Conservation (phyloP, 495 filamentous ascomycete species). For the Penicillium herquei region DNA sequence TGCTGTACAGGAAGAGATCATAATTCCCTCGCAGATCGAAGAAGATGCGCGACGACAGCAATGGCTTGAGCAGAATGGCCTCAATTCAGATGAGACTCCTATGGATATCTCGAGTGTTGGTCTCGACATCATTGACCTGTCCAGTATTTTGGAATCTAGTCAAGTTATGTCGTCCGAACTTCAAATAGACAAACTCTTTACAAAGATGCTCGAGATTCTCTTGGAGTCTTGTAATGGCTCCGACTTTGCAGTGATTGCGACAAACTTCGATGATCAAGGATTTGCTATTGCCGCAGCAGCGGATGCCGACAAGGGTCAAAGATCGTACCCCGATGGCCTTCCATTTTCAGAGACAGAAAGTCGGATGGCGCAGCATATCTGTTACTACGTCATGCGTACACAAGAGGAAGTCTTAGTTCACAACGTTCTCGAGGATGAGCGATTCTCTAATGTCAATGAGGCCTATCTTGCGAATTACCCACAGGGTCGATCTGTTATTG, state of each 20-base stretch:
- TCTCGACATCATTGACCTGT: constrained; percentile 78
- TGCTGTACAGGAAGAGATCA: constrained; percentile 50
- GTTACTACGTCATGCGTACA: constrained; percentile 80
- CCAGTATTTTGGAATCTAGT: constrained; percentile 81
- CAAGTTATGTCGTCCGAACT: constrained; percentile 90
- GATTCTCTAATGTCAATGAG: constrained; percentile 79
- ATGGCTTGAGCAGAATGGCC: constrained; percentile 70
- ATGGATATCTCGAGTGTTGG: constrained; percentile 47
- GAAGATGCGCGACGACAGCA: constrained; percentile 61
- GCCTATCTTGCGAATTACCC: constrained; percentile 67
- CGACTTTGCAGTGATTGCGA: constrained; percentile 74
- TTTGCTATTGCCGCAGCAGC: constrained; percentile 80
- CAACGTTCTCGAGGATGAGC: constrained; percentile 78
- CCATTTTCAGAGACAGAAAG: constrained; percentile 62
- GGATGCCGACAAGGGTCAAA: constrained; percentile 61
- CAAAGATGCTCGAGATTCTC: constrained; percentile 89
- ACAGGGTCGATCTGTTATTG: constrained; percentile 74
- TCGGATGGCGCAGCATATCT: constrained; percentile 73
- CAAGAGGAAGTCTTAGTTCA: constrained; percentile 80
- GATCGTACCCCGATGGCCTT: constrained; percentile 56
- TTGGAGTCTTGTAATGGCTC: constrained; percentile 81
- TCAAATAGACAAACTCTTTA: constrained; percentile 76
- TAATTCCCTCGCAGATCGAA: constrained; percentile 44
- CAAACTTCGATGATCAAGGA: constrained; percentile 65
- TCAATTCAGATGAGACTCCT: constrained; percentile 32